Evolutionary conservation across 2,329 filamentous ascomycete genomes (phyloP).

Genomic region (Neurospora crassa): DNA sequence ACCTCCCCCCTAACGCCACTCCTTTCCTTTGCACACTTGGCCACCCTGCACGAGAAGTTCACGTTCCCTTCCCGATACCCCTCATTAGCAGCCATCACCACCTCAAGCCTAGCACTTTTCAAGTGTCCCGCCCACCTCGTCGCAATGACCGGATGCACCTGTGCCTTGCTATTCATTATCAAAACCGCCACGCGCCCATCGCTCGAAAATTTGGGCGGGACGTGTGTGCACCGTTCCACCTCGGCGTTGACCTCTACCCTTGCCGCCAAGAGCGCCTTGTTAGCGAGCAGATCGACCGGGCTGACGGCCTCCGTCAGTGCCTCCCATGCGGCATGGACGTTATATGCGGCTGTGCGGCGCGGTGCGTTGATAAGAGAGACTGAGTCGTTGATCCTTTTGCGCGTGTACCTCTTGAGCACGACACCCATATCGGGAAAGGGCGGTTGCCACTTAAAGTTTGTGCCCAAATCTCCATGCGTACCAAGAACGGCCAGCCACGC

Average conservation of each 20-base stretch:
- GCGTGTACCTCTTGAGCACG: conserved; percentile 50
- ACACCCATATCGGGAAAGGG: conserved; percentile 58
- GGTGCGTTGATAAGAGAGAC: conserved; percentile 58
- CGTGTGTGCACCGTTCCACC: conserved; percentile 50
- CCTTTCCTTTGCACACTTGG: conserved; percentile 42
- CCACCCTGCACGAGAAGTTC: conserved; percentile 57
- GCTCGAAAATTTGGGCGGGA: conserved; percentile 52
- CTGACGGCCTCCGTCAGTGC: conserved; percentile 40
- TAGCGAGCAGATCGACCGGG: conserved; percentile 41
- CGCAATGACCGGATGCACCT: conserved; percentile 58
- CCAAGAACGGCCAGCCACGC: conserved; percentile 56
- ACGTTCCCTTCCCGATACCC: conserved; percentile 54
- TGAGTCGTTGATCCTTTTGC: conserved; percentile 52
- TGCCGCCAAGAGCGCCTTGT: conserved; percentile 41
- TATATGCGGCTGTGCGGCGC: conserved; percentile 49
- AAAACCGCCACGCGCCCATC: conserved; percentile 55
- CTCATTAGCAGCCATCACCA: conserved; percentile 57
- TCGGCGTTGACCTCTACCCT: conserved; percentile 50
- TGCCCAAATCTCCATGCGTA: conserved; percentile 58
- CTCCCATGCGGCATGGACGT: conserved; percentile 51
- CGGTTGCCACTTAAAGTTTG: conserved; percentile 52
- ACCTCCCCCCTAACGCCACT: conserved; percentile 34
- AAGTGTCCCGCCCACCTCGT: conserved; percentile 56
- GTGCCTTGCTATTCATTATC: conserved; percentile 48
- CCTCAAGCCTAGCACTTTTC: conserved; percentile 47